Evolutionary conservation across 2,329 filamentous ascomycete genomes (phyloP), one percentile per base, ranked within the genome.

Genomic region (Pseudogymnoascus verrucosus): DNA sequence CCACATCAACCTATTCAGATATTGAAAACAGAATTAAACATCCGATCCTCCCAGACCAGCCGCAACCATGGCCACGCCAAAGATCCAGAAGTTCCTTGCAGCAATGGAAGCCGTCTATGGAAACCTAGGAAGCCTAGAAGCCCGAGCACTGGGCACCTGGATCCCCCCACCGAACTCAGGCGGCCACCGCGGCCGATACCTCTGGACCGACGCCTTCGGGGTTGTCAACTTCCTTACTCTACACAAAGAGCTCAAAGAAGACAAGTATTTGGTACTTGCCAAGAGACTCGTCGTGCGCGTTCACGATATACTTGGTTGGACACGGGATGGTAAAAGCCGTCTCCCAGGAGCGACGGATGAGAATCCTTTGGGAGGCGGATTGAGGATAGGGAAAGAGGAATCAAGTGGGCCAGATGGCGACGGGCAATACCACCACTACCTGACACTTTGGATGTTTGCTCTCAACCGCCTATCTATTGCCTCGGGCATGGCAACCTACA

Each of bases 361-460:
- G 1, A 76, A 81, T 42, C 82, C 82, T 0, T 70, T 86, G 0
- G 74, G 74, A 1, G 84, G 84, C 2, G 84, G 84, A 0, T 71
- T 87, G 39, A 76, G 84, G 0, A 86, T 86, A 64, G 84, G 84
- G 26, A 86, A 86, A 69, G 65, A 76, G 11, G 74, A 79, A 2
- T 81, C 75, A 11, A 63, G 65, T 0, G 83, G 83, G 0, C 69
- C 74, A 1, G 82, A 86, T 62, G 76, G 78, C 6, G 84, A 86
- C 69, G 83, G 84, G 2, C 84, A 86, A 70, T 86, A 86, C 65
- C 82, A 85, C 67, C 84, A 86, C 68, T 86, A 86, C 66, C 74
- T 86, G 19, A 85, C 82, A 0, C 69, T 85, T 4, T 87, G 84
- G 84, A 85, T 86, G 82, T 85, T 85, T 69, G 82, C 83, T 1